Evolutionary conservation across 1,139 yeast genomes (phyloP).

Genomic region (Blastobotrys indianensis): DNA sequence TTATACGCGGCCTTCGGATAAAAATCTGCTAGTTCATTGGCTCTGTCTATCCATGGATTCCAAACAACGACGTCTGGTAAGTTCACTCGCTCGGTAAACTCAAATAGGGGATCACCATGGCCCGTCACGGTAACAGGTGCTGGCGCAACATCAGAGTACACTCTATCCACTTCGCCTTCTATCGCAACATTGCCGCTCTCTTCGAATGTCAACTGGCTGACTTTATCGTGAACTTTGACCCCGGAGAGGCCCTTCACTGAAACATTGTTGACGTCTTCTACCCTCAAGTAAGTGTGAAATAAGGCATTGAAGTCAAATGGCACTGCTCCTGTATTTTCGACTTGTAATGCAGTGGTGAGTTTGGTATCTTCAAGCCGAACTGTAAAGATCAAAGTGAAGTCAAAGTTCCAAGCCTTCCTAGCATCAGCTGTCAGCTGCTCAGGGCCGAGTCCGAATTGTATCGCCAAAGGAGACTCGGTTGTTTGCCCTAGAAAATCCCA

Average conservation of each 20-base stretch:
- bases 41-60: constrained; percentile 92
- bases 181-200: constrained; percentile 62
- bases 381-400: constrained; percentile 72
- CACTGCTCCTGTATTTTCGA: constrained; percentile 57
- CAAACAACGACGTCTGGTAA: constrained; percentile 90
- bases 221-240: constrained; percentile 66
- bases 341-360: constrained; percentile 64
- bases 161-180: constrained; percentile 76
- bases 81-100: constrained; percentile 44
- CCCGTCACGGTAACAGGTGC: constrained; percentile 54
- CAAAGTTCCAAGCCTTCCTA: constrained; percentile 55
- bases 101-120: constrained; percentile 65
- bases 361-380: constrained; percentile 43
- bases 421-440: constrained; percentile 60
- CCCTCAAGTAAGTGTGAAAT: constrained; percentile 83
- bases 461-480: constrained; percentile 58
- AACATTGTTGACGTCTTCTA: constrained; percentile 71
- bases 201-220: constrained; percentile 56
- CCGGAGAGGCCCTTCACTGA: constrained; percentile 74
- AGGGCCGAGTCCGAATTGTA: constrained; percentile 86
- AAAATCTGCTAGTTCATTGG: constrained; percentile 78
- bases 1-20: constrained; percentile 77
- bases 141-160: constrained; percentile 56
- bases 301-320: constrained; percentile 86
- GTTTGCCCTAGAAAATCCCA: constrained; percentile 92